Percentiles rank a stretch among this genome's conserved stretches.
phyloP scores from a whole-genome alignment of 352 stramenopile genomes.

The Phytopythium kandeliae region DNA sequence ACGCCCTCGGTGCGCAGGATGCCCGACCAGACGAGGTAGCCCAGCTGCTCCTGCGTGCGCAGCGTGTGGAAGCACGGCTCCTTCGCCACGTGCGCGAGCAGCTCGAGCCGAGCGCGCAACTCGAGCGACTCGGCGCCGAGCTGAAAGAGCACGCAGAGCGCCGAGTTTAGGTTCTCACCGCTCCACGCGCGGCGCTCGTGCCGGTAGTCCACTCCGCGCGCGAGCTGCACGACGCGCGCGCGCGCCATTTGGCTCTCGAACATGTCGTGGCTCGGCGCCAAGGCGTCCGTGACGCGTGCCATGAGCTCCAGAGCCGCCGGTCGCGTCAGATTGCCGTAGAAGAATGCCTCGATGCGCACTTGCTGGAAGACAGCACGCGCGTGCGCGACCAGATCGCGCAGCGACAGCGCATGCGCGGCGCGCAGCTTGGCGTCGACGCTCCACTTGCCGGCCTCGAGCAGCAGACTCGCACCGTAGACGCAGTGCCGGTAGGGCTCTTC shows the following conservation, averaged over 20 bases:
- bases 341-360: constrained; percentile 64
- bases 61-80: constrained; percentile 91
- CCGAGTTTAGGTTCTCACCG: constrained; percentile 68
- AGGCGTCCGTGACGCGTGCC: constrained; percentile 34
- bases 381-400: constrained; percentile 46
- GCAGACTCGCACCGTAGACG: constrained; percentile 64
- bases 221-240: constrained; percentile 54
- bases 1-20: constrained; percentile 39
- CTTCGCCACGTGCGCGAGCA: constrained; percentile 87
- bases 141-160: constrained; percentile 71
- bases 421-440: constrained; percentile 83
- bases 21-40: constrained; percentile 83
- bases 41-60: constrained; percentile 91
- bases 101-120: constrained; percentile 44
- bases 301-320: constrained; percentile 23
- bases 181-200: constrained; percentile 61
- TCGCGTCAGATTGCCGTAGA: constrained; percentile 64
- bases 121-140: constrained; percentile 41
- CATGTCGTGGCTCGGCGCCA: constrained; percentile 14
- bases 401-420: constrained; percentile 51
- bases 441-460: constrained; percentile 75
- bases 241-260: constrained; percentile 40
- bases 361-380: constrained; percentile 57
- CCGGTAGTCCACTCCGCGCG: constrained; percentile 37
- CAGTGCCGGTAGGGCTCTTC: constrained; percentile 91